phyloP scores from a whole-genome alignment of 306 rosid genomes.

The Vachellia collinsii region DNA sequence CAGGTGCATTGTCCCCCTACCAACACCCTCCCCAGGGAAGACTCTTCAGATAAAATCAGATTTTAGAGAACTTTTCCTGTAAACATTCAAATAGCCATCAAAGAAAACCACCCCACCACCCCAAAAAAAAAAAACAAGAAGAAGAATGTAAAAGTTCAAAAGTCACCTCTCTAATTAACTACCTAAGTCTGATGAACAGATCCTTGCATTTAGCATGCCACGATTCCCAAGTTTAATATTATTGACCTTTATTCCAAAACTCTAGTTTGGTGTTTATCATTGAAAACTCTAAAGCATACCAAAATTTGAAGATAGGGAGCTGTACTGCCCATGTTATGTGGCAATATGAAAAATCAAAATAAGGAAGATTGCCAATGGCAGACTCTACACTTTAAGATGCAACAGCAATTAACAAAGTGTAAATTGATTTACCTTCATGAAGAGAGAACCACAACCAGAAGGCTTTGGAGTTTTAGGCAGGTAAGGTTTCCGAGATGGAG shows the following conservation, averaged over 20 bases:
- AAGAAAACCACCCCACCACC: neutral
- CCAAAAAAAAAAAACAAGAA: neutral
- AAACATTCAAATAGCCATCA: neutral
- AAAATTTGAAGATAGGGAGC: neutral
- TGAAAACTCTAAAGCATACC: neutral
- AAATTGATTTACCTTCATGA: conserved; percentile 27
- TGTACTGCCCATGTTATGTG: conserved; percentile 13
- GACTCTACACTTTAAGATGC: conserved; percentile 6
- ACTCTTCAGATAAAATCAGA: neutral
- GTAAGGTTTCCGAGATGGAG: conserved; percentile 66
- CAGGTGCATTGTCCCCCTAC: neutral
- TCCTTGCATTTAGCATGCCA: no score
- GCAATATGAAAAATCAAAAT: conserved; percentile 1
- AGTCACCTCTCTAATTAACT: no score
- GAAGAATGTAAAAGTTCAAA: no score
- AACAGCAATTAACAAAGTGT: neutral
- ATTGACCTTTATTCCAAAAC: no score
- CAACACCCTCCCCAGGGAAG: neutral
- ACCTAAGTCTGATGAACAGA: no score
- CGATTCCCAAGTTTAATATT: neutral
- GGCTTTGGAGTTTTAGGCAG: no score
- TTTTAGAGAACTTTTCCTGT: neutral
- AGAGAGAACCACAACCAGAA: no score
- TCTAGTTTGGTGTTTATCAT: no score
- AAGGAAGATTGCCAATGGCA: conserved; percentile 17